Evolutionary conservation across 768 basidiomycete species (phyloP).

Genomic region (Gloeophyllum trabeum): DNA sequence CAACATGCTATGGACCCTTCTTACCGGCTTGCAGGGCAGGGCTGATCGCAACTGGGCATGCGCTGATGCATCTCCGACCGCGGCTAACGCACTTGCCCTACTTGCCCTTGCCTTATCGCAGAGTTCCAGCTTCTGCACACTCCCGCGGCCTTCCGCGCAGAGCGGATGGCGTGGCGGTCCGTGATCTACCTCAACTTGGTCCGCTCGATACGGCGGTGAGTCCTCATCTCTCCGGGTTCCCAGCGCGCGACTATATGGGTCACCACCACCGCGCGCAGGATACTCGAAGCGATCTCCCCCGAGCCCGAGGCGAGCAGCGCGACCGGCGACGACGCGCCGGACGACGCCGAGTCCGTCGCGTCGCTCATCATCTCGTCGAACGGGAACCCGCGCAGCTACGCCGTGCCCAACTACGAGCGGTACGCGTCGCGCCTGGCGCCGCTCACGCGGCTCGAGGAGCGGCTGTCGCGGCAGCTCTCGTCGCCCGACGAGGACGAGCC

Average conservation of each 20-base stretch:
- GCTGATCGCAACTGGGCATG: too few species aligned
- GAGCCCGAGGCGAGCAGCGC: constrained; percentile 43
- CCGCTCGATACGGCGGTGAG: constrained; percentile 65
- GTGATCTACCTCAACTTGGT: constrained; percentile 86
- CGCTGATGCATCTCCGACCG: background rate
- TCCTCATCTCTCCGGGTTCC: constrained; percentile 5
- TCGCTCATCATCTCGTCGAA: constrained; percentile 38
- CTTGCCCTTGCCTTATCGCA: constrained; percentile 13
- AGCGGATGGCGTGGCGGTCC: constrained; percentile 77
- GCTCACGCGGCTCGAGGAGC: constrained; percentile 57
- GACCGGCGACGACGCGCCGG: constrained; percentile 47
- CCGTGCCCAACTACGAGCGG: constrained; percentile 46
- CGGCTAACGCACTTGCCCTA: background rate
- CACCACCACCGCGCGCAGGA: constrained; percentile 27
- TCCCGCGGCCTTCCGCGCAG: constrained; percentile 64
- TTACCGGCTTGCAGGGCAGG: too few species aligned
- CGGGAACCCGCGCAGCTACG: constrained; percentile 36
- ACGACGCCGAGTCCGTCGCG: constrained; percentile 37
- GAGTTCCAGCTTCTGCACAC: constrained; percentile 80
- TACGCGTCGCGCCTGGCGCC: constrained; percentile 59
- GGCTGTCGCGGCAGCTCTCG: constrained; percentile 54
- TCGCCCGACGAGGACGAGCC: constrained; percentile 64
- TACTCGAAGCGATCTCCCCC: constrained; percentile 63
- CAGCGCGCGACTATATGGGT: constrained; percentile 1
- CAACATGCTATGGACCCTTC: too few species aligned